phyloP scores from a whole-genome alignment of 345 rosid genomes.

The Theobroma cacao region DNA sequence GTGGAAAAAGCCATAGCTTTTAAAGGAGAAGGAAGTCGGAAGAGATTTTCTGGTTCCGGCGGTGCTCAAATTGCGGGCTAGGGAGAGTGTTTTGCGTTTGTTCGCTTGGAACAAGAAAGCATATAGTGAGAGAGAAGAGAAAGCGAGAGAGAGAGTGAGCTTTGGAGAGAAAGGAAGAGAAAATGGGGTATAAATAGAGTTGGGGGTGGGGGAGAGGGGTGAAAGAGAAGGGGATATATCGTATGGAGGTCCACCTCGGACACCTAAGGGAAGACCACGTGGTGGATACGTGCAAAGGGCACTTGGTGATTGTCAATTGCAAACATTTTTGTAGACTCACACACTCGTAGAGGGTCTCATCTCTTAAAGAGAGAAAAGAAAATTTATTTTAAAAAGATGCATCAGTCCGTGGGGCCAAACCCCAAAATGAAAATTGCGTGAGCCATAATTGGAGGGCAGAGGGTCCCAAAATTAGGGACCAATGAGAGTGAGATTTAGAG shows the following conservation, averaged over 20 bases:
- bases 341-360: neutral
- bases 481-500: constrained; percentile 2
- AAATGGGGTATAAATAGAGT: constrained; percentile 34
- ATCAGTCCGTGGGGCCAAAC: neutral
- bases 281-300: constrained; percentile 31
- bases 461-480: constrained; percentile 23
- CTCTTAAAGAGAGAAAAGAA: neutral
- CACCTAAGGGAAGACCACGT: constrained; percentile 39
- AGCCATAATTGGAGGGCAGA: constrained; percentile 12
- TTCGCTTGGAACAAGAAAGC: neutral
- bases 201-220: neutral
- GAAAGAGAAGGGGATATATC: neutral
- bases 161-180: constrained; percentile 13
- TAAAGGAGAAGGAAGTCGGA: neutral
- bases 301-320: constrained; percentile 20
- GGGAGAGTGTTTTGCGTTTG: neutral
- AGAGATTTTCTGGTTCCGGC: neutral
- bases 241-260: constrained; percentile 41
- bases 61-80: neutral
- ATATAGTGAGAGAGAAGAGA: neutral
- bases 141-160: neutral
- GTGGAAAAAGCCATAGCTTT: constrained; percentile 44
- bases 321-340: neutral
- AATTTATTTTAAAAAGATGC: neutral
- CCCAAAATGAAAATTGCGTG: neutral